Base-by-base conservation (phyloP, 2,329 filamentous ascomycete genomes). In the Aureobasidium sp. region DNA sequence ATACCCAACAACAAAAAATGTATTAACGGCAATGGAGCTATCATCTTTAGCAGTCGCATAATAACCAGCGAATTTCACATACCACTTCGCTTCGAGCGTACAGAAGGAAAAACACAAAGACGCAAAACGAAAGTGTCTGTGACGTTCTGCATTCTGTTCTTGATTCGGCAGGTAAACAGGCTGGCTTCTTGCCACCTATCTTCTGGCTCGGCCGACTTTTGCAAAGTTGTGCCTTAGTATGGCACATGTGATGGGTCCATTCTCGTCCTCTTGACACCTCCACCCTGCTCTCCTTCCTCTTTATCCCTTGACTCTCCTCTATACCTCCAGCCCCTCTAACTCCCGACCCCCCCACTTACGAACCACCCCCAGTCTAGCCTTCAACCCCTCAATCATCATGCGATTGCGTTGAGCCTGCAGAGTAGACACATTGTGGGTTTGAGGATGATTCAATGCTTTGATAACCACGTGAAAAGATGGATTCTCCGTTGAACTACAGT, bases 1-100 rank as follows among this genome's bases (percentile, higher is more conserved):
- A 47, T 47, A 47, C 42, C 42, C 42, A 32, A n/a, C n/a, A n/a
- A n/a, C n/a, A n/a, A n/a, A n/a, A 7, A n/a, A 25, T 47, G 42
- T 35, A 35, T 35, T 35, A 47, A 44, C 11, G 40, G 17, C 12
- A 11, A 3, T 19, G 6, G 16, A 16, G 10, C 4, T 30, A 44
- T n/a, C n/a, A 44, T 21, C n/a, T 30, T 44, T n/a, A 44, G 40
- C 40, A 10, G 17, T 30, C 25, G 16, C 17, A 17, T 19, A 10
- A 29, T 17, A 19, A 8, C 7, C 14, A 40, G 21, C 14, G 27
- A 27, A 16, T 16, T n/a, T 16, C n/a, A 25, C 6, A 3, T 14
- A 24, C 11, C 6, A 4, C 19, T 14, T 2, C 3, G 14, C 17
- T 11, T 8, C 30, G 30, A 34, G n/a, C n/a, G n/a, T n/a, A n/a